Base-by-base conservation (phyloP, 768 basidiomycete genomes). In the Imleria badia region DNA sequence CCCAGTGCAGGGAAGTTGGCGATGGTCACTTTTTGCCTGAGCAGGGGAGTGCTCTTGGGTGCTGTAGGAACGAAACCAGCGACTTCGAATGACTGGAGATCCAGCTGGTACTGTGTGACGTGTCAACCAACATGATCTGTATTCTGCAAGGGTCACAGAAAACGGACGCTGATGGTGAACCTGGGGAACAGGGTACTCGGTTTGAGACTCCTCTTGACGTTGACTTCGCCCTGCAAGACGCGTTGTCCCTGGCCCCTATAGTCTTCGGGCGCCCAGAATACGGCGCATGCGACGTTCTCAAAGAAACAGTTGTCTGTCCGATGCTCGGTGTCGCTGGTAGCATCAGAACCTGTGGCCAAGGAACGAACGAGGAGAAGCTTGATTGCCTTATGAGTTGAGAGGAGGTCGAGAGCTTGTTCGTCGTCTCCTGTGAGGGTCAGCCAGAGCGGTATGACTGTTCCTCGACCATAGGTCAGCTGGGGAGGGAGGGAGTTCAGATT, bases 381-480 rank as follows among this genome's bases (percentile, higher is more conserved):
- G 10, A 80, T 66, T 2, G 76, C 73, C 9, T 65, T 64, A 0
- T 78, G 74, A 22, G 60, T 68, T 14, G 79, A 70, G 8, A 84
- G 72, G 5, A 81, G 60, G 55, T 84, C 81, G 11, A 85, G 72
- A 0, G 78, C 79, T 19, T 79, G 78, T 12, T 71, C 60, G 62
- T 84, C 79, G 3, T 64, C 56, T 23, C 78, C 72, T 22, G 61
- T 70, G 31, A 85, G 58, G 4, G 78, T 79, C n/a, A 84, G 53
- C 39, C 70, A 64, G 9, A 86, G 65, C 10, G 82, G 82, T 6
- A 85, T 73, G 0, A 77, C 74, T 9, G 79, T 77, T 8, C 80
- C 81, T n/a, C 77, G 64, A 13, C 81, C 74, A 63, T 76, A 84
- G 6, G 71, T 75, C 13, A 82, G 70, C 82, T 84, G 54, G 35